A percentile compares a stretch with the other conserved stretches of the same genome.
These are phyloP conservation scores for Spiromastix sp. DNA, from an alignment of 2,329 filamentous ascomycete species.

Conservation along the genomic window DNA sequence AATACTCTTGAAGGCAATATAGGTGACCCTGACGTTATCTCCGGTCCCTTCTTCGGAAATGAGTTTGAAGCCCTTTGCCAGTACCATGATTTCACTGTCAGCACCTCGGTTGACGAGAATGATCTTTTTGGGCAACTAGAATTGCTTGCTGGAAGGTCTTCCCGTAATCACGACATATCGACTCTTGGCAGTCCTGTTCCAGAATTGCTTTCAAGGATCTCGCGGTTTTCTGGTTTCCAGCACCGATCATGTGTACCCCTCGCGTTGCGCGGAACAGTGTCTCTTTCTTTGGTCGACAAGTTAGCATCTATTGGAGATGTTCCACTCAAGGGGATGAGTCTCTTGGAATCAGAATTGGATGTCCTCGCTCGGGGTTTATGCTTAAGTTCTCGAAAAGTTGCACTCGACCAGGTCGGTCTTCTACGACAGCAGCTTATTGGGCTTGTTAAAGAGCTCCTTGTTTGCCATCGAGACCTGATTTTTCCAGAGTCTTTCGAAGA, in stretches of 20 bases:
- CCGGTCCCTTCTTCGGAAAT: constrained; percentile 33
- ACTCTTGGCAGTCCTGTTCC: constrained; percentile 24
- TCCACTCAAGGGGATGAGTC: constrained; percentile 48
- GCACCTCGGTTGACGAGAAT: constrained; percentile 8
- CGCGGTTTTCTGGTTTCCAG: constrained; percentile 26
- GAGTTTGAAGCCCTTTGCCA: constrained; percentile 39
- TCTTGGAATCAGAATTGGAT: constrained; percentile 56
- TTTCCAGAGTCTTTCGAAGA: constrained; percentile 17
- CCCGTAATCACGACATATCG: constrained; percentile 24
- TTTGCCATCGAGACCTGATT: constrained; percentile 27
- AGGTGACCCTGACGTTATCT: constrained; percentile 18
- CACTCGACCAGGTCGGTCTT: constrained; percentile 39
- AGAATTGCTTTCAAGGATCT: constrained; percentile 24
- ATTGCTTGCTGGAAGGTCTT: constrained; percentile 28
- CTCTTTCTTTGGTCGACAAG: constrained; percentile 45
- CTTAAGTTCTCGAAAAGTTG: constrained; percentile 39
- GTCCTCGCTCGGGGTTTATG: constrained; percentile 48
- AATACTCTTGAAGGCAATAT: constrained; percentile 23
- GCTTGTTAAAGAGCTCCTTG: constrained; percentile 23
- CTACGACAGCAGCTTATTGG: constrained; percentile 39
- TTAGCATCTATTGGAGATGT: constrained; percentile 44
- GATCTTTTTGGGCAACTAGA: constrained; percentile 22
- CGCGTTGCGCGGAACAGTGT: constrained; percentile 40
- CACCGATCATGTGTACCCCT: constrained; percentile 23
- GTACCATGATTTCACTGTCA: constrained; percentile 28